Percentiles rank a stretch among this genome's conserved stretches.
These are phyloP conservation scores for Phaeosphaeriaceae sp. DNA, from an alignment of 2,329 filamentous ascomycete species.

Conservation along the genomic window DNA sequence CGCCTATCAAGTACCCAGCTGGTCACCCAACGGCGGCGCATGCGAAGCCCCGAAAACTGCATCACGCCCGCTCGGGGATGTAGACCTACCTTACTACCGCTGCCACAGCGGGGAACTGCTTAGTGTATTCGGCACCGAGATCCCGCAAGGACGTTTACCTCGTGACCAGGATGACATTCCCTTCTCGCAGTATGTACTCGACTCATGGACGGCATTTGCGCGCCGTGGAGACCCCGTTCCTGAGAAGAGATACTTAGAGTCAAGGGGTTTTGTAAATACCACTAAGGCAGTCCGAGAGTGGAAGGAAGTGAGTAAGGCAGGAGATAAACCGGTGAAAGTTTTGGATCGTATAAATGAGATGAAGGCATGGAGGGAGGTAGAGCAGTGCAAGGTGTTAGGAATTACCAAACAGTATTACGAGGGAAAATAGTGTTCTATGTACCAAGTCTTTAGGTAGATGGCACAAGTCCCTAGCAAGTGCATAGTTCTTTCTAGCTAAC, in stretches of 20 bases:
- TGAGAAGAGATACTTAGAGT: not conserved
- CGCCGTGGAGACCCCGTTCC: not conserved
- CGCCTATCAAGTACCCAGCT: not conserved
- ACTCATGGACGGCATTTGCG: not conserved
- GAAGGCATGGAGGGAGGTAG: no score
- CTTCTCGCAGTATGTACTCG: not conserved
- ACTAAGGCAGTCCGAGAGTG: no score
- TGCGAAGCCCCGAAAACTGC: not conserved
- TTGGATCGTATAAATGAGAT: no score
- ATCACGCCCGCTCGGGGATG: not conserved
- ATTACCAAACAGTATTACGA: no score
- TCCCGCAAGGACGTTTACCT: not conserved
- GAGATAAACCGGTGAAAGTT: no score
- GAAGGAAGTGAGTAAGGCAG: no score
- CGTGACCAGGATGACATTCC: not conserved
- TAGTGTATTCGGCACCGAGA: not conserved
- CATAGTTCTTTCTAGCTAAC: no score
- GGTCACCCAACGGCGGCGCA: not conserved
- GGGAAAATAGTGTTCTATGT: no score
- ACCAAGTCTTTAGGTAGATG: no score
- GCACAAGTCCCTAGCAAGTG: no score
- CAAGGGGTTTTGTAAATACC: not conserved
- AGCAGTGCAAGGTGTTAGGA: no score
- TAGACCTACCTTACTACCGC: not conserved
- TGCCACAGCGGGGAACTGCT: not conserved